A percentile compares a stretch with the other conserved stretches of the same genome.
phyloP scores from a whole-genome alignment of 257 asterid species.

The Nicotiana sylvestris region DNA sequence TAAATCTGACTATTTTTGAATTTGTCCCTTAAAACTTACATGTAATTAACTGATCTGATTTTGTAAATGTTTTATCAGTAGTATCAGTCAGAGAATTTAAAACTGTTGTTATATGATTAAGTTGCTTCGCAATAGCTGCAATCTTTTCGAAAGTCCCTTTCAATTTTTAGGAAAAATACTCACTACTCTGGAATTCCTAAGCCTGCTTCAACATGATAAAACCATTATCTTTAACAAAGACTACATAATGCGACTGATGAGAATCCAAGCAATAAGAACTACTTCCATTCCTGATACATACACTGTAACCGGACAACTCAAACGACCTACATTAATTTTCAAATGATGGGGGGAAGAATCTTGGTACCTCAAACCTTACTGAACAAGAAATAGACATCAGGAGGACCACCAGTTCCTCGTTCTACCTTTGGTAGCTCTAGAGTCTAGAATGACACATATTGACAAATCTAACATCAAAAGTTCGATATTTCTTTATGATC shows the following conservation, averaged over 20 bases:
- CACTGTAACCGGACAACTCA: not conserved
- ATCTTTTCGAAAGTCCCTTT: too few relatives aligned
- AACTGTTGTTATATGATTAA: too few relatives aligned
- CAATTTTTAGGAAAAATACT: not conserved
- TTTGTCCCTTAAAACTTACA: too few relatives aligned
- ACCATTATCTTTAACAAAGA: not conserved
- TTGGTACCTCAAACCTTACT: not conserved
- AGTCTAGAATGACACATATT: not conserved
- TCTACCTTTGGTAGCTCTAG: not conserved
- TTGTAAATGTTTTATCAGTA: too few relatives aligned
- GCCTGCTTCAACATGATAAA: not conserved
- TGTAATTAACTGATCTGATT: too few relatives aligned
- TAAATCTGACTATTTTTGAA: too few relatives aligned
- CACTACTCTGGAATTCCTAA: not conserved
- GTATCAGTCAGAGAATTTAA: too few relatives aligned
- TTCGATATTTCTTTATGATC: constrained; percentile 5
- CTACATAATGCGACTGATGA: not conserved
- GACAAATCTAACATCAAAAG: not conserved
- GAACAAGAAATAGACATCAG: not conserved
- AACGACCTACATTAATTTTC: not conserved
- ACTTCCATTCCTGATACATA: not conserved
- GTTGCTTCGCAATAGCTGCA: too few relatives aligned
- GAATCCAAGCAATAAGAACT: constrained; percentile 7
- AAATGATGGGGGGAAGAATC: not conserved
- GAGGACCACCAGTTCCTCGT: not conserved